These are phyloP conservation scores for Colletotrichum tropicicola DNA, from an alignment of 2,329 filamentous ascomycete genomes.

Conservation along the genomic window DNA sequence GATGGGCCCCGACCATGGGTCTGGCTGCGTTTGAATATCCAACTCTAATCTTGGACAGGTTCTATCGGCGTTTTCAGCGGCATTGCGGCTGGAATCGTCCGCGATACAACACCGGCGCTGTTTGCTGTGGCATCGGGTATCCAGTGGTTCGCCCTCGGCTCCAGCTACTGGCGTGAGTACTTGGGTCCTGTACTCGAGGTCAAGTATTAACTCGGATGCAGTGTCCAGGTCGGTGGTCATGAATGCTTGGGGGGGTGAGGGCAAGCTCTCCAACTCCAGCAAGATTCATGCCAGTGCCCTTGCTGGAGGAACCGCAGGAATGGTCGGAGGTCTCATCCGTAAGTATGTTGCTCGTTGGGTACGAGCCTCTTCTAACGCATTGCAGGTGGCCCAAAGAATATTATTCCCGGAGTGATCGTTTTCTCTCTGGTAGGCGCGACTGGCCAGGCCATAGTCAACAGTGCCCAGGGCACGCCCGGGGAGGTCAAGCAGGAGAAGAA, in stretches of 20 bases:
- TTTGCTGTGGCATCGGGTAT: constrained; percentile 78
- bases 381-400: constrained; percentile 60
- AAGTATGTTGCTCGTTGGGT: constrained; percentile 38
- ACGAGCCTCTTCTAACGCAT: constrained; percentile 13
- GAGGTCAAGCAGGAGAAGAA: constrained; percentile 43
- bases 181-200: not conserved
- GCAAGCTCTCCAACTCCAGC: constrained; percentile 64
- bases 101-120: constrained; percentile 71
- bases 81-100: constrained; percentile 76
- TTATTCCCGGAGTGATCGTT: constrained; percentile 59
- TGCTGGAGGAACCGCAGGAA: constrained; percentile 75
- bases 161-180: constrained; percentile 76
- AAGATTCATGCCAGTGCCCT: constrained; percentile 73
- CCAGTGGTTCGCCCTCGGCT: constrained; percentile 84
- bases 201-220: constrained; percentile 38
- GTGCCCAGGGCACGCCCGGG: constrained; percentile 30
- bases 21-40: too few species aligned
- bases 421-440: constrained; percentile 54
- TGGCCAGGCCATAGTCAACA: constrained; percentile 48
- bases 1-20: too few species aligned
- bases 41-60: constrained; percentile 58
- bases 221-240: constrained; percentile 58
- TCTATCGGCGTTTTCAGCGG: constrained; percentile 70
- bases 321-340: constrained; percentile 66
- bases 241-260: constrained; percentile 58